Base-by-base conservation (phyloP, 2,329 filamentous ascomycete genomes). In the Celoporthe dispersa region DNA sequence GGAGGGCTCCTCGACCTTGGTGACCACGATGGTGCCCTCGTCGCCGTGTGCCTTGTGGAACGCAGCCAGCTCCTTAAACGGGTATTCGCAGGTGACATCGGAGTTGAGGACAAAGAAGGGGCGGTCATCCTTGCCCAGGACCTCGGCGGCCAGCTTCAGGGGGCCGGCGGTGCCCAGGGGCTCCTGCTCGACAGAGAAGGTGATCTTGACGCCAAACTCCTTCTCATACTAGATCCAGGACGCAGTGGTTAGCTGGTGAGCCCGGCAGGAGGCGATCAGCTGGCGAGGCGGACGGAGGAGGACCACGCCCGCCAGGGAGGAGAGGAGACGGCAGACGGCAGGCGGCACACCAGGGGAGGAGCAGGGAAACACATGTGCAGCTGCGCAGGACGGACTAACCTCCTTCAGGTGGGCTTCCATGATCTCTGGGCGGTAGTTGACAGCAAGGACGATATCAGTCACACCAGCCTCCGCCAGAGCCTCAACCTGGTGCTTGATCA, bases 31-130 rank as follows among this genome's bases (percentile, higher is more conserved):
- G 75, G 95, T 99, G 75, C 95, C 96, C 86, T 99, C 96, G 66
- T 97, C 89, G 71, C 95, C 96, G 82, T 99, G 96, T 70, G 85
- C 84, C 83, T 93, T 95, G 89, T 98, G 96, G 89, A 97, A 98
- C 28, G 90, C 90, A 72, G 92, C 92, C 66, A 98, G 89, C 77
- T 97, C 87, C 80, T 93, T 86, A 86, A 99, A 98, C 68, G 95
- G 96, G 82, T 95, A 98, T 76, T 98, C 94, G 89, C 95, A 99
- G 81, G 97, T 98, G 78, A 99, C 91, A 79, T 99, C 95, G 67
- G 94, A 97, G 88, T 99, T 99, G 77, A 99, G 91, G 68, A 99
- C 96, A 82, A 99, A 98, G 86, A 98, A 98, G 68, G 96, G 96
- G 33, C 89, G 86, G 81, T 98, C 93, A 80, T 98, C 94, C 85